A percentile compares a stretch with the other conserved stretches of the same genome.
These are phyloP conservation scores for Sclerotinia sclerotiorum DNA, from an alignment of 2,329 filamentous ascomycete species.

Conservation along the genomic window DNA sequence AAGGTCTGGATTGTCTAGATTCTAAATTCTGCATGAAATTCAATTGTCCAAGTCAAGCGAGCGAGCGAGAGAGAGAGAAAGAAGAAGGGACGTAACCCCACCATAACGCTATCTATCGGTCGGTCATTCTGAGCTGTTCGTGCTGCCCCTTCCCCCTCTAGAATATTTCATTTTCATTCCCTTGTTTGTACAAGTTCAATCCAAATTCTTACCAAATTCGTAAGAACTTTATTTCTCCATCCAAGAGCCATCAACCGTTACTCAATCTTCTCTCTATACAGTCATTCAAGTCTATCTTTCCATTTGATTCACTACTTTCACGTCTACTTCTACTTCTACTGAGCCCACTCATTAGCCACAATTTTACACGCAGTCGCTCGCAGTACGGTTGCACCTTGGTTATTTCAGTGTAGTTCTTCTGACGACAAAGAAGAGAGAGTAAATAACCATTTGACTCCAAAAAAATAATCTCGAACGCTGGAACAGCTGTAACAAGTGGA, in stretches of 20 bases:
- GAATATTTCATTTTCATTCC: neutral
- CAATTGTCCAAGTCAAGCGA: slow-evolving; percentile 3
- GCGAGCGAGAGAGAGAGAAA: neutral
- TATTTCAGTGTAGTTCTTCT: slow-evolving; percentile 4
- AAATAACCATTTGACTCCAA: slow-evolving; percentile 1
- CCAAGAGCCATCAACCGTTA: neutral
- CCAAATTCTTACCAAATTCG: neutral
- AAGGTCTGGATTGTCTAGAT: slow-evolving; percentile 2
- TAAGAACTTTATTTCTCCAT: slow-evolving; percentile 8
- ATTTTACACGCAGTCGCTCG: slow-evolving; percentile 5
- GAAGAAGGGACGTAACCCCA: neutral
- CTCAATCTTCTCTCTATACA: neutral
- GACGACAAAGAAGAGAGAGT: slow-evolving; percentile 16
- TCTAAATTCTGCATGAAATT: neutral
- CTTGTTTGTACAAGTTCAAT: neutral
- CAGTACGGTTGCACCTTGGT: neutral
- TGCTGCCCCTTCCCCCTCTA: slow-evolving; percentile 3
- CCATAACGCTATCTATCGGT: slow-evolving; percentile 16
- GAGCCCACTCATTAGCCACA: slow-evolving; percentile 11
- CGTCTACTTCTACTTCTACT: neutral
- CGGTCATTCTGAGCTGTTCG: slow-evolving; percentile 15
- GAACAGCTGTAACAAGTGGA: neutral
- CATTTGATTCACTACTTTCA: neutral
- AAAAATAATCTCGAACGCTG: slow-evolving; percentile 5
- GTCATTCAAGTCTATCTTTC: slow-evolving; percentile 14